Evolutionary conservation across 2,329 filamentous ascomycete species (phyloP).

Genomic region (Lomentospora prolificans): DNA sequence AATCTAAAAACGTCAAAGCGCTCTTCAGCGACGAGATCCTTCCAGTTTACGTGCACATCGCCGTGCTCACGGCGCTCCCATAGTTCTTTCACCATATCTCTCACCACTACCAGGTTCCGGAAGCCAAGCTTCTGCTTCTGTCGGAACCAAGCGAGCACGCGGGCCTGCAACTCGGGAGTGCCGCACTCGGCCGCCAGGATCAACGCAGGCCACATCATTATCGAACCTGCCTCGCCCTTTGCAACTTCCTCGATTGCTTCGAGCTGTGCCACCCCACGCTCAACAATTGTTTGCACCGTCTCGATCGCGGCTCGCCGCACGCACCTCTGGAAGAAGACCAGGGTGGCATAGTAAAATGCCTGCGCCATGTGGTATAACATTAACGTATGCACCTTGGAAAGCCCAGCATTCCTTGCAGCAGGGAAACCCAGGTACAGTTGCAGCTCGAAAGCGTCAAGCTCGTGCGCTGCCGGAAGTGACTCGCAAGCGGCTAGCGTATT

Average conservation of each 20-base stretch:
- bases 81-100: conserved; percentile 21
- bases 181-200: conserved; percentile 25
- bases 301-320: conserved; percentile 16
- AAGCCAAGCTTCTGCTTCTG: conserved; percentile 24
- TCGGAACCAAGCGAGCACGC: conserved; percentile 21
- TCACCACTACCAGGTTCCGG: conserved; percentile 20
- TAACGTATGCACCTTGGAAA: conserved; percentile 14
- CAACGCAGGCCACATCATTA: conserved; percentile 26
- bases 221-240: conserved; percentile 19
- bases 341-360: conserved; percentile 24
- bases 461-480: conserved; percentile 5
- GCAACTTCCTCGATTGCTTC: conserved; percentile 21
- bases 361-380: conserved; percentile 16
- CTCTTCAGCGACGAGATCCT: conserved; percentile 21
- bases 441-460: conserved; percentile 21
- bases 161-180: conserved; percentile 16
- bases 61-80: conserved; percentile 15
- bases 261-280: conserved; percentile 20
- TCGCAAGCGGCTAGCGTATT: conserved; percentile 14
- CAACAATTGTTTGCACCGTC: conserved; percentile 21
- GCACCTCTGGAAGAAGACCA: conserved; percentile 24
- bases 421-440: conserved; percentile 19
- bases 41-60: conserved; percentile 19
- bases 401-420: background rate
- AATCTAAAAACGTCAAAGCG: conserved; percentile 21